These are phyloP conservation scores for Lactarius trivialis DNA, from an alignment of 768 basidiomycete species.

Conservation along the genomic window DNA sequence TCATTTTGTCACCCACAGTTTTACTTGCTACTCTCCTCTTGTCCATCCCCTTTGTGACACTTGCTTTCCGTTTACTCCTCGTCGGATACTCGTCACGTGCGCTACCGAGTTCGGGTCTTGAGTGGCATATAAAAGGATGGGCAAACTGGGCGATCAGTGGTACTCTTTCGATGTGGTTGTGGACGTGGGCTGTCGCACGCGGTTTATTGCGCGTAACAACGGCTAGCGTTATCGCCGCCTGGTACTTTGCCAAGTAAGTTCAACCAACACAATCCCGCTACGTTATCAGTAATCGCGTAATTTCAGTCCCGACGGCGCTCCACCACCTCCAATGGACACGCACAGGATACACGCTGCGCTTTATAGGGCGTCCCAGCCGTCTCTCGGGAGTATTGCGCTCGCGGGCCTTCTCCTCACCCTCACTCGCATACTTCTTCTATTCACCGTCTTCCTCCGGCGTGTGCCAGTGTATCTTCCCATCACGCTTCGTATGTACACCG, in stretches of 20 bases:
- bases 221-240: conserved; percentile 81
- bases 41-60: conserved; percentile 73
- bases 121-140: conserved; percentile 54
- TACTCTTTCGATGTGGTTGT: conserved; percentile 52
- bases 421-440: conserved; percentile 51
- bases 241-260: conserved; percentile 75
- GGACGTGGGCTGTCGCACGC: conserved; percentile 73
- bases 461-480: conserved; percentile 49
- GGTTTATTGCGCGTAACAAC: conserved; percentile 71
- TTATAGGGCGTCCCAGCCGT: conserved; percentile 72
- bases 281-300: conserved; percentile 1
- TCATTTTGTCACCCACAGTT: conserved; percentile 67
- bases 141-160: conserved; percentile 68
- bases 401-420: conserved; percentile 70
- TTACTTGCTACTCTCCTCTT: conserved; percentile 60
- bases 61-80: conserved; percentile 71
- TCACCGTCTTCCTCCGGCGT: conserved; percentile 45
- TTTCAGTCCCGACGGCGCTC: conserved; percentile 28
- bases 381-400: conserved; percentile 71
- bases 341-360: conserved; percentile 74
- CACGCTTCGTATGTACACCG: conserved; percentile 37
- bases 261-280: neutral
- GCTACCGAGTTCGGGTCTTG: conserved; percentile 35
- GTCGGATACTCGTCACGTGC: conserved; percentile 46
- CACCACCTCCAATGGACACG: conserved; percentile 48